Base-by-base conservation (phyloP, 1,139 yeast species). In the Chernovozyma sophiae-reginae region DNA sequence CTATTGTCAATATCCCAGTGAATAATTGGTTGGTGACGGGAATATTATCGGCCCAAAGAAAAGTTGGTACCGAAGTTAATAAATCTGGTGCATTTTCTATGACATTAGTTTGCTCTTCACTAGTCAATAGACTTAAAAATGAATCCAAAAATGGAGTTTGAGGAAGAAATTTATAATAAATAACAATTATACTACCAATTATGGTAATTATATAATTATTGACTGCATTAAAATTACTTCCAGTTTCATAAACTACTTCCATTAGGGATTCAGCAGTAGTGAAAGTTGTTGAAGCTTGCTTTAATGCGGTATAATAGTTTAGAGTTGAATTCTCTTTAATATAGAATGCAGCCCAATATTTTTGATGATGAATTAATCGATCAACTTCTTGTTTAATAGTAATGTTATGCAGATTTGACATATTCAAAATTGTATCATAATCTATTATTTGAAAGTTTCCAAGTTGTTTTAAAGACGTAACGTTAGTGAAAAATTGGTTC, bases 1-100 rank as follows among this genome's bases (percentile, higher is more conserved):
- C 68, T n/a, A 62, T 44, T 37, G 61, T 62, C 15, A 61, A 47
- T 0, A 66, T 62, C 7, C 65, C 68, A 35, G 53, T 61, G 30
- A 48, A 53, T 10, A 60, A 49, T 28, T 49, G 53, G 25, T 54
- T 42, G 1, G 42, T 36, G 1, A 60, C 59, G 0, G 67, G 67
- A 10, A 52, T 42, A 7, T 43, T 30, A 34, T 57, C 61, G 13
- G 33, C 27, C 17, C 47, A 30, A n/a, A 19, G 19, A 35, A 62
- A 59, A 3, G 52, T 43, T 1, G 63, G 57, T 3, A 55, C 51
- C 1, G 53, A 40, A 1, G 66, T 50, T 3, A 67, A 31, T 15
- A 62, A 42, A 6, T 44, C 33, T 2, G 68, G 64, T 4, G 60
- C 52, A 4, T 42, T 39, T 1, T 37, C 25, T 7, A 56, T 17